A percentile compares a stretch with the other conserved stretches of the same genome.
These are phyloP conservation scores for Saxophila tyrrhenica DNA, from an alignment of 495 filamentous ascomycete genomes.

Conservation along the genomic window DNA sequence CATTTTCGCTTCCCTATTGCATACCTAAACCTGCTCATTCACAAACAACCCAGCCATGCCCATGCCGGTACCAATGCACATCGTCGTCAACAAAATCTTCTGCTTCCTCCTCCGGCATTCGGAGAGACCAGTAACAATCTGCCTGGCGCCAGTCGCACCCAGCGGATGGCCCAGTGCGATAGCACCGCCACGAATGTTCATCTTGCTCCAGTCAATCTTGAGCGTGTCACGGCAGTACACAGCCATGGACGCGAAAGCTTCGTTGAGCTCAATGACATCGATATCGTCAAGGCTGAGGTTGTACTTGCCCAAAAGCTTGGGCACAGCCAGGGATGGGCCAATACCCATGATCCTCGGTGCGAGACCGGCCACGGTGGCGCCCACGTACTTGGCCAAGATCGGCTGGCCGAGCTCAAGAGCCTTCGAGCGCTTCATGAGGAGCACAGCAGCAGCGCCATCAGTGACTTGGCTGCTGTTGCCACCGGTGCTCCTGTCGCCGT, in stretches of 20 bases:
- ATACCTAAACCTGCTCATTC: constrained; percentile 25
- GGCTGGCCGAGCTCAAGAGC: constrained; percentile 82
- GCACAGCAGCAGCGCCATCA: constrained; percentile 81
- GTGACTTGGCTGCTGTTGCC: constrained; percentile 96
- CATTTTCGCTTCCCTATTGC: background rate
- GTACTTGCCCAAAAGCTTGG: constrained; percentile 79
- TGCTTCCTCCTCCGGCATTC: constrained; percentile 48
- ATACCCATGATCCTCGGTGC: constrained; percentile 95
- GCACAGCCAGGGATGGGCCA: constrained; percentile 84
- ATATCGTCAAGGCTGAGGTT: constrained; percentile 68
- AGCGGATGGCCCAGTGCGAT: constrained; percentile 89
- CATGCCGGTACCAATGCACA: constrained; percentile 29
- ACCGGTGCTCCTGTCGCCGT: constrained; percentile 77
- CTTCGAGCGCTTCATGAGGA: constrained; percentile 88
- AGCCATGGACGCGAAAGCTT: constrained; percentile 95
- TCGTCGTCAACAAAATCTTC: constrained; percentile 32
- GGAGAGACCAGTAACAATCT: constrained; percentile 63
- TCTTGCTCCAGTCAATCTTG: constrained; percentile 66
- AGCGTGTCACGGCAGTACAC: constrained; percentile 79
- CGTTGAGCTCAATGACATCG: constrained; percentile 89
- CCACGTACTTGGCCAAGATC: constrained; percentile 88
- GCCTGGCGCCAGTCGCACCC: constrained; percentile 79
- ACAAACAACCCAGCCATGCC: constrained; percentile 24
- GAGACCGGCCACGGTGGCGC: constrained; percentile 79
- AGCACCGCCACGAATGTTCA: constrained; percentile 84